Base-by-base conservation (phyloP, 2,329 filamentous ascomycete species). In the Fusarium stilboides region DNA sequence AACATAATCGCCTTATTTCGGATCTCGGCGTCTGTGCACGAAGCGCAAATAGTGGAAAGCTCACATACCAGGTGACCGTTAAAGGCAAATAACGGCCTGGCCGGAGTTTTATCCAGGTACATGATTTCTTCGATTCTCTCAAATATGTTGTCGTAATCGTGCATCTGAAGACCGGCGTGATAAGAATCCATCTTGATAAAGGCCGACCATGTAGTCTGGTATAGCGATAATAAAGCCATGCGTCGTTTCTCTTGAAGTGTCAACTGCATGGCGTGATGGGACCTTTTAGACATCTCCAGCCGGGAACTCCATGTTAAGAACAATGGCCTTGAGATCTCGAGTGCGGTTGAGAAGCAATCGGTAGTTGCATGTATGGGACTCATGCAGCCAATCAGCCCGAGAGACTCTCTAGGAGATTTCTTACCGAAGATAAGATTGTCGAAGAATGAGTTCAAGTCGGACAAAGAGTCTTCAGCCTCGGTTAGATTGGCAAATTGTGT, bases 51-150 rank as follows among this genome's bases (percentile, higher is more conserved):
- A 6, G 64, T 56, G 12, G 65, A 66, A 24, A 72, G 49, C 3
- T 63, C 56, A 3, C 60, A 50, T 6, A 72, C 49, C 0, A 70
- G 31, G 24, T 67, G 57, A 3, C 60, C 70, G 5, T 68, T 62
- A 19, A 72, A 70, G 6, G 69, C 57, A 47, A 70, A 72, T 0
- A 66, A n/a, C 5, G 69, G 67, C 2, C 22, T 24, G 3, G 44
- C 12, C 4, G 43, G 47, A 15, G 50, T 40, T 9, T 50, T 20
- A 3, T 68, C 63, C 2, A 62, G 26, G 1, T 31, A 4, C 2
- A 70, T 46, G 6, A 68, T 44, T 8, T 42, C 37, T 17, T 66
- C 67, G 7, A 60, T 65, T 4, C 49, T 43, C 6, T 31, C 19
- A 3, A 73, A 43, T 13, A 73, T 60, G 2, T 36, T 39, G 6